Evolutionary conservation across 371 early-diverging fungal genomes (phyloP).

Genomic region (Mortierella sp.): DNA sequence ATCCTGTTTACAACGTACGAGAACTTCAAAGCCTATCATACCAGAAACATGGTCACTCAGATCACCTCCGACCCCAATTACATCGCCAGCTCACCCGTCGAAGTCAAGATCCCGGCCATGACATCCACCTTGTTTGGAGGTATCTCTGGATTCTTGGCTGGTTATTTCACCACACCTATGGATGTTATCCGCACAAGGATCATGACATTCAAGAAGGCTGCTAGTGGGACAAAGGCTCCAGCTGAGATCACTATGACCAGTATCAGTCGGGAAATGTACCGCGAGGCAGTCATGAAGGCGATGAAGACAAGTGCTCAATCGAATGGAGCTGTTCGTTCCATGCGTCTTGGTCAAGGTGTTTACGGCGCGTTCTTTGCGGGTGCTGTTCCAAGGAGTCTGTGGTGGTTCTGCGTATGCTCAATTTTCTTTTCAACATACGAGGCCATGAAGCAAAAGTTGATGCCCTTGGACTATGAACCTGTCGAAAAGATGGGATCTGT

Average conservation of each 20-base stretch:
- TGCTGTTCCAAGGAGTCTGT: conserved; percentile 69
- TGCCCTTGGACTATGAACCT: conserved; percentile 50
- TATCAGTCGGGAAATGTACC: conserved; percentile 46
- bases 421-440: conserved; percentile 85
- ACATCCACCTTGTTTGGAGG: conserved; percentile 80
- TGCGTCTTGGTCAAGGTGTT: conserved; percentile 32
- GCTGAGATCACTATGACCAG: conserved; percentile 45
- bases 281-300: conserved; percentile 28
- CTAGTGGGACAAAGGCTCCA: background rate
- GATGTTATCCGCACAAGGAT: conserved; percentile 84
- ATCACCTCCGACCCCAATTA: conserved; percentile 54
- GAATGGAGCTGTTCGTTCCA: conserved; percentile 20
- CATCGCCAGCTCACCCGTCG: conserved; percentile 62
- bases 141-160: conserved; percentile 82
- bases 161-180: conserved; percentile 85
- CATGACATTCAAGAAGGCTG: conserved; percentile 68
- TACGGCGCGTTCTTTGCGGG: conserved; percentile 72
- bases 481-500: background rate
- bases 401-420: conserved; percentile 86
- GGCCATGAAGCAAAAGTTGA: conserved; percentile 64
- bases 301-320: conserved; percentile 28
- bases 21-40: conserved; percentile 79
- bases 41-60: conserved; percentile 56
- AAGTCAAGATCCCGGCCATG: conserved; percentile 75
- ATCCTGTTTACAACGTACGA: conserved; percentile 85